phyloP scores from a whole-genome alignment of 78 protist species.

The Carpediemonas membranifera region DNA sequence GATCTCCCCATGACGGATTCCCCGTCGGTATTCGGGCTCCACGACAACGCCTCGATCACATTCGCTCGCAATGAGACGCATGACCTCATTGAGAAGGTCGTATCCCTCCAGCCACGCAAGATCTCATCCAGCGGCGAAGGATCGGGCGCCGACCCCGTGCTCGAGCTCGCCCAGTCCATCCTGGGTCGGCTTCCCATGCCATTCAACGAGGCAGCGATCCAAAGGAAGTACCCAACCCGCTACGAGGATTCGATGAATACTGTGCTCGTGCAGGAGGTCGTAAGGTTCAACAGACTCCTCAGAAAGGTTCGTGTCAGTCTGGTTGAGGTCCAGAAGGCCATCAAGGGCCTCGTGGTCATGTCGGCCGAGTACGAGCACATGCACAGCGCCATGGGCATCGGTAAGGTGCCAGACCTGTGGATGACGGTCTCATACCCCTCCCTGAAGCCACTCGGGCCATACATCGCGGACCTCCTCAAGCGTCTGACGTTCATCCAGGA shows the following conservation, averaged over 20 bases:
- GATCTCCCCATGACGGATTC: constrained; percentile 48
- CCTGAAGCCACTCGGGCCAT: constrained; percentile 42
- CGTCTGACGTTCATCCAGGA: constrained; percentile 37
- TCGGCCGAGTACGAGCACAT: constrained; percentile 43
- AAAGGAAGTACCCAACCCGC: constrained; percentile 36
- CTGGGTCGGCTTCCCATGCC: constrained; percentile 31
- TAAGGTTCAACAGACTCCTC: constrained; percentile 40
- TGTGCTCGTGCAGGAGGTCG: constrained; percentile 50
- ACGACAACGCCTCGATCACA: constrained; percentile 57
- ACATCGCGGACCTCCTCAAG: constrained; percentile 32
- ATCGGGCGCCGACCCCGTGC: background rate
- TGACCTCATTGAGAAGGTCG: constrained; percentile 10
- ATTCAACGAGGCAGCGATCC: constrained; percentile 29
- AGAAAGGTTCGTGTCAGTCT: constrained; percentile 1
- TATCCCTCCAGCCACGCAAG: constrained; percentile 2
- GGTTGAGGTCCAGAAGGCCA: constrained; percentile 31
- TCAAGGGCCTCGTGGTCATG: constrained; percentile 60
- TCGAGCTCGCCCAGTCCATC: constrained; percentile 27
- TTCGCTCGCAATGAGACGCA: constrained; percentile 31
- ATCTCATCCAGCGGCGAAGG: constrained; percentile 1
- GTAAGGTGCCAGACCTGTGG: constrained; percentile 42
- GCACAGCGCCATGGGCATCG: background rate
- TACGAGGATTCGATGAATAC: constrained; percentile 49
- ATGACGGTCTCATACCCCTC: constrained; percentile 46
- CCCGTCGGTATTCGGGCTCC: constrained; percentile 67